phyloP scores from a whole-genome alignment of 83 land plant species.

The Diphasiastrum complanatum region DNA sequence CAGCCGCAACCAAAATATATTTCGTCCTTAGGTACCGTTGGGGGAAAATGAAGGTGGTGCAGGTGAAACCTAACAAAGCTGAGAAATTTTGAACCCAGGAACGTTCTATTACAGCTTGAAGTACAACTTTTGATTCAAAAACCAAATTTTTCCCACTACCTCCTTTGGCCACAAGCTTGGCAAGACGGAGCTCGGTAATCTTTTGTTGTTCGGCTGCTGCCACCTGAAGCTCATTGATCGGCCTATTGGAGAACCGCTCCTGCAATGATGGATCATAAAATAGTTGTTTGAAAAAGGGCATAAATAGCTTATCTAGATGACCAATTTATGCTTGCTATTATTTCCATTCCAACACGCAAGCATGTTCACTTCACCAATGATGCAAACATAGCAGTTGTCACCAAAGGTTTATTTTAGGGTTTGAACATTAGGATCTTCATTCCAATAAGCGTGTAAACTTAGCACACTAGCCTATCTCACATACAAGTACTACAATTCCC shows the following conservation, averaged over 20 bases:
- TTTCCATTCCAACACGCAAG: not conserved
- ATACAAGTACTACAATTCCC: too few species aligned
- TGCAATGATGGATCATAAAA: conserved; percentile 18
- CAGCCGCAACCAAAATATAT: too few species aligned
- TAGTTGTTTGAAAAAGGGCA: not conserved
- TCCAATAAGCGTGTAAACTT: too few species aligned
- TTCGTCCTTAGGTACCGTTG: too few species aligned
- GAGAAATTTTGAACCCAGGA: too few species aligned
- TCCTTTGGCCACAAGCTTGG: conserved; percentile 43
- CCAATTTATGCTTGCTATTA: conserved; percentile 1
- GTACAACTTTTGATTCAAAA: not conserved
- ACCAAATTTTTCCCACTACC: not conserved
- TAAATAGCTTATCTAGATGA: not conserved
- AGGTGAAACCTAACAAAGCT: too few species aligned
- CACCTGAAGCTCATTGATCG: conserved; percentile 68
- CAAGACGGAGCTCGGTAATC: conserved; percentile 72
- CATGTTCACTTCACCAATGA: too few species aligned
- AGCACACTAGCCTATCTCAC: too few species aligned
- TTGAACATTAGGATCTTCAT: too few species aligned
- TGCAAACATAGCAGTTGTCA: too few species aligned
- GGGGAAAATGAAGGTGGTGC: too few species aligned
- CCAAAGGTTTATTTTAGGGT: too few species aligned
- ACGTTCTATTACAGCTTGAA: not conserved
- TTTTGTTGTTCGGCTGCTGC: conserved; percentile 86
- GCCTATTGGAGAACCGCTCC: conserved; percentile 66